Base-by-base conservation (phyloP, 805 yeast genomes). In the Ogataea dorogensis region DNA sequence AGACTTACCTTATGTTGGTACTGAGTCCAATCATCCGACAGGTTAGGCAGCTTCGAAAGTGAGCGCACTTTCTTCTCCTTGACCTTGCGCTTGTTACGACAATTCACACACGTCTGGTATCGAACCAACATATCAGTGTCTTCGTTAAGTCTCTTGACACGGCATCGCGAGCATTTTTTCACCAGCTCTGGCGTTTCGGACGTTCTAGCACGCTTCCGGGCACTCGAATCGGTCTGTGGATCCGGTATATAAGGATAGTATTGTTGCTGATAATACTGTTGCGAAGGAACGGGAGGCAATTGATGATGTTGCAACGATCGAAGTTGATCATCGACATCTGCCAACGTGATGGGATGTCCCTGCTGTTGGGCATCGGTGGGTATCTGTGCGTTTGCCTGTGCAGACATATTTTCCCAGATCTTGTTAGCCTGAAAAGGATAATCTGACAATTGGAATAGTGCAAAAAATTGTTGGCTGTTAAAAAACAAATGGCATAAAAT, bases 121-220 rank as follows among this genome's bases (percentile, higher is more conserved):
- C 61, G 64, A n/a, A 43, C 42, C 24, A 68, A 46, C 25, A 58
- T 53, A 5, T 55, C 63, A 3, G 46, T 35, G 6, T 53, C 46
- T 41, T 68, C 74, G 14, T 49, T 46, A 1, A 47, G 17, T 35
- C 74, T 44, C 28, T 64, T 67, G 15, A 64, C 68, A 12, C 73
- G 50, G 43, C 74, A 68, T 24, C 74, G 55, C 1, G 73, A 60
- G 40, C 74, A 68, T 38, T 68, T 68, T 47, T 57, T 63, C 7
- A 60, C 44, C 7, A 47, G 38, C 12, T 49, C 49, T 10, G 25
- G 36, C 13, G 39, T 31, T 2, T 28, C 24, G n/a, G 33, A 25
- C 8, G 42, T 11, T 5, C 38, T 36, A 2, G 29, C 34, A 32
- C 36, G 43, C 40, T 35, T 46, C 28, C 34, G 24, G 20, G 33